A percentile compares a stretch with the other conserved stretches of the same genome.
phyloP scores from a whole-genome alignment of 129 eudicot genomes.

The Apium graveolens region DNA sequence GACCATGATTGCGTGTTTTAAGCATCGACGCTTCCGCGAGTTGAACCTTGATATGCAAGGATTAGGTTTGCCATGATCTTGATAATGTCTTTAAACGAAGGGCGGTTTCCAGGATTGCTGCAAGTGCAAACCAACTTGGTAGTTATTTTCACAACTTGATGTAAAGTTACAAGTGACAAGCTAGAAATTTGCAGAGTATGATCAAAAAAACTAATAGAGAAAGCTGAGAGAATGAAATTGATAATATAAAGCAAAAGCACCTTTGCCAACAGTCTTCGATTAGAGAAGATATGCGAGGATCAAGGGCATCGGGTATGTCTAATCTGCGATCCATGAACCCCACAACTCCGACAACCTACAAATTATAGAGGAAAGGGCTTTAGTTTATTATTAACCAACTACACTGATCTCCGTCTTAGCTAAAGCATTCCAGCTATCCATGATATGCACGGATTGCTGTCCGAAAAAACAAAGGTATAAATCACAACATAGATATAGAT shows the following conservation, averaged over 20 bases:
- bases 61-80: neutral
- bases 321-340: conserved; percentile 84
- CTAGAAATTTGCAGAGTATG: too few species aligned
- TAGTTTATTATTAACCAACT: neutral
- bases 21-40: neutral
- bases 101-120: conserved; percentile 4
- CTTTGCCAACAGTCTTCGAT: conserved; percentile 82
- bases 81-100: conserved; percentile 7
- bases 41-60: neutral
- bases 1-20: neutral
- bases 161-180: neutral
- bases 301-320: conserved; percentile 58
- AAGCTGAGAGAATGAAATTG: neutral
- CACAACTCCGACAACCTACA: conserved; percentile 82
- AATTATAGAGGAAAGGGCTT: neutral
- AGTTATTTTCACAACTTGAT: neutral
- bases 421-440: neutral
- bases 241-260: conserved; percentile 18
- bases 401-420: neutral
- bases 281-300: conserved; percentile 56
- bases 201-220: neutral
- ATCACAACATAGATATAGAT: neutral
- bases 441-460: neutral
- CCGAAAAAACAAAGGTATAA: neutral
- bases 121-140: neutral